Base-by-base conservation (phyloP, 257 asterid species). In the Solanum virginianum region DNA sequence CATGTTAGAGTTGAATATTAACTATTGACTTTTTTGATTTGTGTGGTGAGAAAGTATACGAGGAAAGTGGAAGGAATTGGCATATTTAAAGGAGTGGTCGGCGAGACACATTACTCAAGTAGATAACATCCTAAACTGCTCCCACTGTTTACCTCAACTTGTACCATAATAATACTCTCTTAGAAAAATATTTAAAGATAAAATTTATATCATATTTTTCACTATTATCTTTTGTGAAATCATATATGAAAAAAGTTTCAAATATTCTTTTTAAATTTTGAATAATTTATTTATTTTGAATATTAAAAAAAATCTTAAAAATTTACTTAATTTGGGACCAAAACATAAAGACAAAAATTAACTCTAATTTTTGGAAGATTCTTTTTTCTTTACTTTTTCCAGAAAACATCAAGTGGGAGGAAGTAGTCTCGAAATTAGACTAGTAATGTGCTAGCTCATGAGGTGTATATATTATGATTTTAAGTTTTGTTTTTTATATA, bases 31-130 rank as follows among this genome's bases (percentile, higher is more conserved):
- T 20, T 47, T 66, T 15, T 11, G 20, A 20, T 71, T 45, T 75
- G 47, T 13, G 1, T 22, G 22, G 13, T 41, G 80, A 41, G 80
- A 70, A 70, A 70, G 26, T 51, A 8, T 69, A 54, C 4, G 47
- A 77, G 65, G 82, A 77, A 77, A 24, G 82, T 49, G 82, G 62
- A 22, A 49, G 62, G 82, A 75, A 51, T 24, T 43, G 72, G 87
- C 69, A 85, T 85, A 20, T 69, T 65, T 55, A 77, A 77, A 77
- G 1, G 65, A 54, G 6, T 53, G 65, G 82, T 77, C 82, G 17
- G 63, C 63, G 5, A 53, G 5, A 53, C 65, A 51, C 82, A 24
- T 3, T 51, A 24, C 41, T 86, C 85, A 20, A 53, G 77, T 63
- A 10, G 74, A 83, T 49, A 71, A 83, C 13, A 12, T 54, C 66